Base-by-base conservation (phyloP, 495 filamentous ascomycete genomes). In the Trichoderma parareesei region DNA sequence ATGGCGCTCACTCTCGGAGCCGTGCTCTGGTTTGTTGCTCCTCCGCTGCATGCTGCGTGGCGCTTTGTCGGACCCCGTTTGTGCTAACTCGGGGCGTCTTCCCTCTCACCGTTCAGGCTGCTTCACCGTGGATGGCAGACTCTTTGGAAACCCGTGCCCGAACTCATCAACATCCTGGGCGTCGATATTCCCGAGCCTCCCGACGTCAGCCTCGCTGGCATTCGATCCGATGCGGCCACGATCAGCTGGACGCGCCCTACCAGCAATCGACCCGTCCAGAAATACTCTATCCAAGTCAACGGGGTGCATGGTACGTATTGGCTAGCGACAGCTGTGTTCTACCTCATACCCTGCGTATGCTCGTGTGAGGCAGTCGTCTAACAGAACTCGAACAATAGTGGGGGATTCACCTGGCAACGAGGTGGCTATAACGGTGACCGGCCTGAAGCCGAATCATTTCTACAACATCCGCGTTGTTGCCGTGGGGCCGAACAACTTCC, bases 401-500 rank as follows among this genome's bases (percentile, higher is more conserved):
- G 93, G 93, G 68, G 91, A 96, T 71, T 90, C 91, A 16, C 85
- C 86, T 69, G 77, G 88, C 67, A 84, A 88, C 65, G 94, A 98
- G 76, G 91, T 92, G 3, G 90, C 92, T 20, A 90, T 98, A 62
- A 92, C 90, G 61, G 90, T 98, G 63, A 88, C 85, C 6, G 89
- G 91, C 46, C 80, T 98, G 16, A 86, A 90, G 65, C 91, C 94
- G 0, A 84, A 90, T 60, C 88, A 89, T 71, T 95, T 90, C 66
- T 98, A 98, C 76, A 92, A 92, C 66, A 87, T 98, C 13, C 87
- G 95, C 62, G 90, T 97, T 48, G 88, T 97, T 67, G 91, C 92
- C 10, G 86, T 94, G 38, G 95, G 92, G 61, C 84, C 88, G 7
- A 88, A 91, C 64, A 93, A 94, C 73, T 96, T 98, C 67, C 91